phyloP scores from a whole-genome alignment of 768 basidiomycete species.

The Cystobasidium onofrii region DNA sequence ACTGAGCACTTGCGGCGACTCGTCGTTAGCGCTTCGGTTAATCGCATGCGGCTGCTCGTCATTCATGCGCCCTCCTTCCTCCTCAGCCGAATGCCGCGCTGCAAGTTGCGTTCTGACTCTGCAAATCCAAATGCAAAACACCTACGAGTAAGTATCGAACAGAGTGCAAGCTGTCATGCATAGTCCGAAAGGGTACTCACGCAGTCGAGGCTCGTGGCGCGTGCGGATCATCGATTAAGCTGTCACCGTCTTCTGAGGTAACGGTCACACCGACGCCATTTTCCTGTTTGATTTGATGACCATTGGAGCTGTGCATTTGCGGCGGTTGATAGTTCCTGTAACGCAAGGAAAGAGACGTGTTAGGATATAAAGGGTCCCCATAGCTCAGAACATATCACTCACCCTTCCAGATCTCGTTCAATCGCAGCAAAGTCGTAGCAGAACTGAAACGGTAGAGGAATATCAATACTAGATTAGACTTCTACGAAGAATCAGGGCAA shows the following conservation, averaged over 20 bases:
- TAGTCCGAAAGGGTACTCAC: not conserved
- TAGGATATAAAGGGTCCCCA: no score
- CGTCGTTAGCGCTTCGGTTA: not conserved
- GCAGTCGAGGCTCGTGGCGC: not conserved
- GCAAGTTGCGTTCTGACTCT: not conserved
- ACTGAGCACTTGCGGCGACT: not conserved
- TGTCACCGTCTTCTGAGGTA: not conserved
- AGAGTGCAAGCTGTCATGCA: not conserved
- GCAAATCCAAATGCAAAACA: not conserved
- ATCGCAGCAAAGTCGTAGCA: conserved; percentile 35
- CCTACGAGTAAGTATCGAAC: not conserved
- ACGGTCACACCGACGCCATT: conserved; percentile 17
- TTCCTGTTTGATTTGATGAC: not conserved
- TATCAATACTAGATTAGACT: no score
- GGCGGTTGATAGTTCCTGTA: not conserved
- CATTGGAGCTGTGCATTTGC: not conserved
- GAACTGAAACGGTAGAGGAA: not conserved
- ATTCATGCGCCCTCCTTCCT: not conserved
- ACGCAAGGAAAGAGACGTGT: no score
- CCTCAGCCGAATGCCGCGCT: not conserved
- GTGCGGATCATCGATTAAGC: not conserved
- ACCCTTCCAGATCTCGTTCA: conserved; percentile 37
- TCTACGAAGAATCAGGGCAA: not conserved
- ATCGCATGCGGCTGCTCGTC: not conserved
- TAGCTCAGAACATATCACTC: not conserved